Base-by-base conservation (phyloP, 2,329 filamentous ascomycete genomes). In the Fusarium denticulatum region DNA sequence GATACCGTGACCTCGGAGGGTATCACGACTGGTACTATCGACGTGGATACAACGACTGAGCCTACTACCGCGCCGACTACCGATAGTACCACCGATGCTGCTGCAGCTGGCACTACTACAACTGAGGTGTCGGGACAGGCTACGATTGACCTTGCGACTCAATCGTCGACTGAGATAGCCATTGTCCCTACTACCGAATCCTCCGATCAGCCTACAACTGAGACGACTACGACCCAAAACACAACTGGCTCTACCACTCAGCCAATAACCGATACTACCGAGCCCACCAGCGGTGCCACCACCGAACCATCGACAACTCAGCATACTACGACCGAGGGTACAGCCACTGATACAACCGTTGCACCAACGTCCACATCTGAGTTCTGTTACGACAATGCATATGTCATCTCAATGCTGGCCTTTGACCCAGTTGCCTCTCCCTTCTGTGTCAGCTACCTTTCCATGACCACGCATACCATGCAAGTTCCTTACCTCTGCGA, bases 361-460 rank as follows among this genome's bases (percentile, higher is more conserved):
- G 18, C 9, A 1, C 30, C 53, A 15, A 57, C 45, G 4, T 32
- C 45, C 1, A 60, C 34, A 1, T 28, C 45, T 3, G 45, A 26
- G 12, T 53, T 60, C 13, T 53, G 45, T n/a, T 24, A 15, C 4
- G 26, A 34, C 10, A 30, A 60, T 8, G 6, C 10, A 2, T 10
- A 12, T 5, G 7, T 53, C 11, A 20, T 60, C 13, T 53, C 43
- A 11, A 20, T 22, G 10, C 15, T 53, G 14, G 36, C 26, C 7
- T n/a, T 15, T 15, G 45, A 53, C 18, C 26, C 7, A 9, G n/a
- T 20, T n/a, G 34, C 45, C 5, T 60, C 57, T 11, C 45, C 45
- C 14, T 60, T 60, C 14, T 60, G 45, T n/a, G 28, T 60, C 13
- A 53, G 57, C 28, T 60, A 53, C 10, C 26, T 60, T 2, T 60